Evolutionary conservation across 2,329 filamentous ascomycete genomes (phyloP).

Genomic region (Pseudopyricularia javanii): DNA sequence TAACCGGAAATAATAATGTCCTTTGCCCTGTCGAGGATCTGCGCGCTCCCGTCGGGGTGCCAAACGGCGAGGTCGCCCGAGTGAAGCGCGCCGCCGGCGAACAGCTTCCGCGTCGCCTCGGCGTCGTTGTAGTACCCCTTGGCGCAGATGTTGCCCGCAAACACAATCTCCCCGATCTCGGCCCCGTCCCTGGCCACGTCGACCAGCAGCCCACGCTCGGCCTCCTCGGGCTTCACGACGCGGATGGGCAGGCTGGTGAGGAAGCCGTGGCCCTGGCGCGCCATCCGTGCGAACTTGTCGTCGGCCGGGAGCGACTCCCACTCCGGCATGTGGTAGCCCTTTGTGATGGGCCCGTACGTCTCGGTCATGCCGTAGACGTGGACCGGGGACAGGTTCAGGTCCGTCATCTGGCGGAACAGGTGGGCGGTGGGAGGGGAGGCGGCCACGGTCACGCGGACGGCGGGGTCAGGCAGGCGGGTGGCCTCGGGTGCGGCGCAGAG

Average conservation of each 20-base stretch:
- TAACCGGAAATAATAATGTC: slow-evolving; percentile 94
- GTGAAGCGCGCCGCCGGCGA: slow-evolving; percentile 75
- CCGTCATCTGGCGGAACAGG: slow-evolving; percentile 80
- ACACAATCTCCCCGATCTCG: slow-evolving; percentile 50
- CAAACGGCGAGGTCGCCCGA: slow-evolving; percentile 88
- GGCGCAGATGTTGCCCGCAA: slow-evolving; percentile 81
- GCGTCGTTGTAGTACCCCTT: slow-evolving; percentile 87
- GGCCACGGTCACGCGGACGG: slow-evolving; percentile 81
- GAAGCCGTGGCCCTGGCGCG: slow-evolving; percentile 86
- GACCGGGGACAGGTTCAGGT: slow-evolving; percentile 75
- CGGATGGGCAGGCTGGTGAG: slow-evolving; percentile 70
- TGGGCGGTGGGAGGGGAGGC: slow-evolving; percentile 82
- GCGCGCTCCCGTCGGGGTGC: slow-evolving; percentile 80
- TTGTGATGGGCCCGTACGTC: slow-evolving; percentile 93
- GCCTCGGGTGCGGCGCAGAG: slow-evolving; percentile 74
- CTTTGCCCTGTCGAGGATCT: slow-evolving; percentile 89
- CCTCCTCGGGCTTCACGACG: slow-evolving; percentile 62
- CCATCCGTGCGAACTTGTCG: slow-evolving; percentile 83
- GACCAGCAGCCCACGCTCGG: slow-evolving; percentile 51
- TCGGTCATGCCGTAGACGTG: slow-evolving; percentile 85
- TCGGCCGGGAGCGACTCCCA: slow-evolving; percentile 66
- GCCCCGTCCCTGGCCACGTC: slow-evolving; percentile 35
- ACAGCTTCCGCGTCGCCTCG: slow-evolving; percentile 76
- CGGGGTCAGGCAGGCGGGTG: slow-evolving; percentile 44
- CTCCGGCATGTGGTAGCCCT: slow-evolving; percentile 73